phyloP scores from a whole-genome alignment of 176 grass and related monocot species.

The Thalia dealbata region DNA sequence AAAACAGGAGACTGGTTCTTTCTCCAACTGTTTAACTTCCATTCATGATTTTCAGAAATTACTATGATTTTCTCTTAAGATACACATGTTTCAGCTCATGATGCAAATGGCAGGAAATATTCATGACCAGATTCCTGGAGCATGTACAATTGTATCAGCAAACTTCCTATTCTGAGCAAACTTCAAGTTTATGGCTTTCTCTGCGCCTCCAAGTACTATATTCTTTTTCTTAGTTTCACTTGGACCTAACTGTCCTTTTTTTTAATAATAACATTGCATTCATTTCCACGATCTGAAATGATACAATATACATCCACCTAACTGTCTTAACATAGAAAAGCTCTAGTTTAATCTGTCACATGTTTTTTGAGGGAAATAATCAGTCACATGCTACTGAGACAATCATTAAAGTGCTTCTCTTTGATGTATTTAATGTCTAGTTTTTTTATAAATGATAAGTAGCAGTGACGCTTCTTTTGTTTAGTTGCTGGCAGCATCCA shows the following conservation, averaged over 20 bases:
- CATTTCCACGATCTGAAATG: too few relatives aligned
- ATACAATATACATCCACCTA: too few relatives aligned
- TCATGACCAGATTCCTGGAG: constrained; percentile 60
- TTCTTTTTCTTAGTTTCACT: constrained; percentile 13
- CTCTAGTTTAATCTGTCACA: background rate
- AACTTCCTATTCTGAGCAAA: constrained; percentile 78
- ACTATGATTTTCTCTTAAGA: background rate
- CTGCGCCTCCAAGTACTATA: constrained; percentile 66
- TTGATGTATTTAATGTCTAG: too few relatives aligned
- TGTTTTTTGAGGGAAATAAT: background rate
- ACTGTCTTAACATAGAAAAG: background rate
- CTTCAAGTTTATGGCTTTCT: constrained; percentile 82
- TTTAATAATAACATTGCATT: too few relatives aligned
- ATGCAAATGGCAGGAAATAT: constrained; percentile 46
- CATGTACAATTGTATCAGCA: constrained; percentile 68
- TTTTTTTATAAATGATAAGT: too few relatives aligned
- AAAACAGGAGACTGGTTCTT: background rate
- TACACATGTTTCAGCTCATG: constrained; percentile 17
- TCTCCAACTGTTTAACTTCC: background rate
- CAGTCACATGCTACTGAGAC: background rate
- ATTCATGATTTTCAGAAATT: background rate
- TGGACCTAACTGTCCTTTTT: background rate
- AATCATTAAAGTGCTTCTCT: too few relatives aligned
- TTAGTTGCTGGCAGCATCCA: constrained; percentile 83
- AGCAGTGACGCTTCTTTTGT: constrained; percentile 23